These are phyloP conservation scores for Mycocentrospora acerina DNA, from an alignment of 2,329 filamentous ascomycete genomes.

Conservation along the genomic window DNA sequence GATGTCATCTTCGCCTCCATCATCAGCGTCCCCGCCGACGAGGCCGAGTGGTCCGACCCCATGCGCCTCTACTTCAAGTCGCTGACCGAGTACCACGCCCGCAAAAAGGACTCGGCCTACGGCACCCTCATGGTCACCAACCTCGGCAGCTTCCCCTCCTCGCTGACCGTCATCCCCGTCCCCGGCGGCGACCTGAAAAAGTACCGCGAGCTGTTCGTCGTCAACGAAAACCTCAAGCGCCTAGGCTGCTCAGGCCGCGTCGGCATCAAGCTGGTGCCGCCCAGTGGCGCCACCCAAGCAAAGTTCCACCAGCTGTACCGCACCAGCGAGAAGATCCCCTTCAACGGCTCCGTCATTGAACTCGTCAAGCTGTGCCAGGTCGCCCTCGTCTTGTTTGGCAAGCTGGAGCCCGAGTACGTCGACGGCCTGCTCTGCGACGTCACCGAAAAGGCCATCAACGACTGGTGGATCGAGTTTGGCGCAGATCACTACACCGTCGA, in stretches of 20 bases:
- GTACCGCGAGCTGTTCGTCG: slow-evolving; percentile 81
- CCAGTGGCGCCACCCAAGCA: slow-evolving; percentile 77
- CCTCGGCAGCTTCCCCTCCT: slow-evolving; percentile 86
- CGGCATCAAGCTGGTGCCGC: slow-evolving; percentile 76
- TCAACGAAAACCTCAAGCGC: slow-evolving; percentile 92
- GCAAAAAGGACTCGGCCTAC: slow-evolving; percentile 76
- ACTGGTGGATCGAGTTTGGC: slow-evolving; percentile 96
- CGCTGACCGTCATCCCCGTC: slow-evolving; percentile 86
- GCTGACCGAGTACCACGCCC: slow-evolving; percentile 80
- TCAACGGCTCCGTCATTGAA: slow-evolving; percentile 79
- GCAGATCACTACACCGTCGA: slow-evolving; percentile 90
- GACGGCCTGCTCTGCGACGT: slow-evolving; percentile 92
- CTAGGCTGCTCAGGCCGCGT: slow-evolving; percentile 88
- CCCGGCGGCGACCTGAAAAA: slow-evolving; percentile 82
- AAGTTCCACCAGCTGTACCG: slow-evolving; percentile 93
- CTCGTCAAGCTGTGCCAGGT: slow-evolving; percentile 89
- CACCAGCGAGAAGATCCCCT: slow-evolving; percentile 77
- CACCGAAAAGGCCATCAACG: slow-evolving; percentile 83
- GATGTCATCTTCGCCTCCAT: slow-evolving; percentile 80
- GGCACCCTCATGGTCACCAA: slow-evolving; percentile 94
- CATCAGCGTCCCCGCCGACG: slow-evolving; percentile 77
- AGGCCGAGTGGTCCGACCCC: slow-evolving; percentile 75
- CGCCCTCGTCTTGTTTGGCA: slow-evolving; percentile 83
- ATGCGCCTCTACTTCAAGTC: slow-evolving; percentile 84
- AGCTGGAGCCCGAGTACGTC: slow-evolving; percentile 82